Evolutionary conservation across 225 moss, liverwort and hornwort genomes (phyloP).

Genomic region (Marchantia paleacea): DNA sequence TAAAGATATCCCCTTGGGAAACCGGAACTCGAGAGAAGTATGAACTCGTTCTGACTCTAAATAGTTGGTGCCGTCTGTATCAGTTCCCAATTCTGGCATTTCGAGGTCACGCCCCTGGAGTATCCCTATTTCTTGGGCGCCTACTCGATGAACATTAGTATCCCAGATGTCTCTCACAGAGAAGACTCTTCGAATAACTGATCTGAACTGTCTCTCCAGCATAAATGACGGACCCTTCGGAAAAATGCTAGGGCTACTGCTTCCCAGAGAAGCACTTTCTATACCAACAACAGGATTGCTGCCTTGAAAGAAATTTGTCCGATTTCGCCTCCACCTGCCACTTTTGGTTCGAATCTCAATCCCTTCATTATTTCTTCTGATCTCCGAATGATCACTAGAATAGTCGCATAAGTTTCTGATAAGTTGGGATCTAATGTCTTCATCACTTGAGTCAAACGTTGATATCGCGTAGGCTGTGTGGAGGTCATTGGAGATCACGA

Average conservation of each 20-base stretch:
- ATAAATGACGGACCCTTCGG: neutral
- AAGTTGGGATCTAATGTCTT: neutral
- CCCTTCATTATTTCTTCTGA: slow-evolving; percentile 26
- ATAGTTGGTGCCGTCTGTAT: neutral
- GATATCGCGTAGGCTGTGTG: slow-evolving; percentile 66
- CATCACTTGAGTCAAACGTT: slow-evolving; percentile 22
- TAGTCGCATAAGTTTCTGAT: slow-evolving; percentile 24
- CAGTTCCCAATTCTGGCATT: neutral
- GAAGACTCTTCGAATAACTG: slow-evolving; percentile 27
- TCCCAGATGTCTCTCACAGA: slow-evolving; percentile 6
- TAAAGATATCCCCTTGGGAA: slow-evolving; percentile 37
- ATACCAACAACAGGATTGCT: neutral
- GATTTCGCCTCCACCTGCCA: slow-evolving; percentile 31
- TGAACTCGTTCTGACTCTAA: neutral
- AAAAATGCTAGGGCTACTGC: neutral
- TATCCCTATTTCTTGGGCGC: slow-evolving; percentile 11
- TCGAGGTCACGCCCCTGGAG: slow-evolving; percentile 25
- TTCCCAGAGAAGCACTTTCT: neutral
- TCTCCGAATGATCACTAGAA: neutral
- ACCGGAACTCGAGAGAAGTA: neutral
- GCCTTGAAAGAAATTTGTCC: neutral
- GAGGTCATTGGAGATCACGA: slow-evolving; percentile 65
- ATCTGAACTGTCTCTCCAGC: slow-evolving; percentile 29
- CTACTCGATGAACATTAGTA: neutral
- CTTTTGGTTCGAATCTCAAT: slow-evolving; percentile 33